A percentile compares a stretch with the other conserved stretches of the same genome.
phyloP scores from a whole-genome alignment of 2,329 filamentous ascomycete genomes.

The Mariannaea sp. region DNA sequence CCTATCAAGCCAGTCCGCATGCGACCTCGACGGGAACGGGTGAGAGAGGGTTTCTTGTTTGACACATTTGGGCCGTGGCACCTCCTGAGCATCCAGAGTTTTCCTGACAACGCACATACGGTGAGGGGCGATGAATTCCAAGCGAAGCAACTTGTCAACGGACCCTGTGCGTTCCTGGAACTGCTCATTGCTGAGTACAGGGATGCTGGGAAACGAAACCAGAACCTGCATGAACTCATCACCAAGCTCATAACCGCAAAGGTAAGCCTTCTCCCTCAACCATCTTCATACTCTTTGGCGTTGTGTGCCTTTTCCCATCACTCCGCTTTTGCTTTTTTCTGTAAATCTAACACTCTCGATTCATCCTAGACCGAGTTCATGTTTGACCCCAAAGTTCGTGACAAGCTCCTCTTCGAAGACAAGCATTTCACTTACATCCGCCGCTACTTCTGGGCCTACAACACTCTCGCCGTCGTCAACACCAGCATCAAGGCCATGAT shows the following conservation, averaged over 20 bases:
- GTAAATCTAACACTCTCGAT: slow-evolving; percentile 23
- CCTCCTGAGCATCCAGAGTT: slow-evolving; percentile 62
- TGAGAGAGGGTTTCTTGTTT: slow-evolving; percentile 57
- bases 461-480: slow-evolving; percentile 64
- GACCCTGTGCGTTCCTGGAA: slow-evolving; percentile 64
- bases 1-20: slow-evolving; percentile 56
- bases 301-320: no score
- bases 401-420: slow-evolving; percentile 65
- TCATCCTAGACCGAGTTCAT: slow-evolving; percentile 56
- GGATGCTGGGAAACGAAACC: slow-evolving; percentile 63
- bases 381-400: slow-evolving; percentile 59
- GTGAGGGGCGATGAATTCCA: slow-evolving; percentile 60
- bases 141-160: slow-evolving; percentile 61
- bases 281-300: no score
- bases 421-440: slow-evolving; percentile 64
- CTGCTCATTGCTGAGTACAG: slow-evolving; percentile 63
- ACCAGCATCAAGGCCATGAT: slow-evolving; percentile 63
- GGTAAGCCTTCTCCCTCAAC: slow-evolving; percentile 34
- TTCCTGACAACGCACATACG: slow-evolving; percentile 62
- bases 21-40: slow-evolving; percentile 52
- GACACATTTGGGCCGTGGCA: slow-evolving; percentile 66
- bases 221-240: slow-evolving; percentile 60
- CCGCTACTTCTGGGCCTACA: slow-evolving; percentile 67
- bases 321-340: no score
- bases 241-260: slow-evolving; percentile 64